phyloP scores from a whole-genome alignment of 2,329 filamentous ascomycete genomes.

The Pestalotiopsis sp. region DNA sequence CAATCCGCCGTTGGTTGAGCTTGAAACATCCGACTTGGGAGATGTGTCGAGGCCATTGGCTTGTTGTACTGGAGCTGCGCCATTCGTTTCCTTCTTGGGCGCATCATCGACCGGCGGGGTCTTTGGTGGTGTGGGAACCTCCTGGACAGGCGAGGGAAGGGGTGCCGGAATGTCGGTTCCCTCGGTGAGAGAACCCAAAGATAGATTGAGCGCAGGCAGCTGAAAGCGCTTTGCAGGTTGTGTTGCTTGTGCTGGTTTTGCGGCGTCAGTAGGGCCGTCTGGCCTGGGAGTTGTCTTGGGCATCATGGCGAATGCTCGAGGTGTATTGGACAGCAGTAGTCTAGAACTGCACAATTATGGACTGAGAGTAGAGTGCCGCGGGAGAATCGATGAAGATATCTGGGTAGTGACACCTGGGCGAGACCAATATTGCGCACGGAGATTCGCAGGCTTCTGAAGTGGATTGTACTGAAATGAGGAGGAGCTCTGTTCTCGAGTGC shows the following conservation, averaged over 20 bases:
- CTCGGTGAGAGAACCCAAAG: slow-evolving; percentile 62
- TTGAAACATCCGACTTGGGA: slow-evolving; percentile 32
- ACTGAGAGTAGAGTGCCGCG: neutral
- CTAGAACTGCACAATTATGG: neutral
- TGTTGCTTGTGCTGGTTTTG: neutral
- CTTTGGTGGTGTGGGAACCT: slow-evolving; percentile 48
- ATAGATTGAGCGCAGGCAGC: slow-evolving; percentile 60
- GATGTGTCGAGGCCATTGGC: slow-evolving; percentile 31
- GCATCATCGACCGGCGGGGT: slow-evolving; percentile 28
- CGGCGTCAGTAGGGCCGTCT: neutral
- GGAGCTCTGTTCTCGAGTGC: neutral
- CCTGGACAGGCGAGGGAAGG: slow-evolving; percentile 53
- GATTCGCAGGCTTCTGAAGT: neutral
- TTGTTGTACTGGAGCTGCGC: slow-evolving; percentile 41
- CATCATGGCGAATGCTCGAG: slow-evolving; percentile 10
- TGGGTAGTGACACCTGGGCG: neutral
- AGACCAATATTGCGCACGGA: neutral
- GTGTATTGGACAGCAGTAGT: neutral
- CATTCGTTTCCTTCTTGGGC: slow-evolving; percentile 28
- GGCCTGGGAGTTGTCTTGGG: slow-evolving; percentile 5
- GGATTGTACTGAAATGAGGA: neutral
- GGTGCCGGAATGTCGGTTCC: slow-evolving; percentile 64
- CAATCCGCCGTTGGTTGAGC: slow-evolving; percentile 38
- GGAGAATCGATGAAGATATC: neutral
- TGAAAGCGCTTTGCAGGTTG: slow-evolving; percentile 47